Evolutionary conservation across 2,329 filamentous ascomycete species (phyloP).

Genomic region (Acephala macrosclerotiorum): DNA sequence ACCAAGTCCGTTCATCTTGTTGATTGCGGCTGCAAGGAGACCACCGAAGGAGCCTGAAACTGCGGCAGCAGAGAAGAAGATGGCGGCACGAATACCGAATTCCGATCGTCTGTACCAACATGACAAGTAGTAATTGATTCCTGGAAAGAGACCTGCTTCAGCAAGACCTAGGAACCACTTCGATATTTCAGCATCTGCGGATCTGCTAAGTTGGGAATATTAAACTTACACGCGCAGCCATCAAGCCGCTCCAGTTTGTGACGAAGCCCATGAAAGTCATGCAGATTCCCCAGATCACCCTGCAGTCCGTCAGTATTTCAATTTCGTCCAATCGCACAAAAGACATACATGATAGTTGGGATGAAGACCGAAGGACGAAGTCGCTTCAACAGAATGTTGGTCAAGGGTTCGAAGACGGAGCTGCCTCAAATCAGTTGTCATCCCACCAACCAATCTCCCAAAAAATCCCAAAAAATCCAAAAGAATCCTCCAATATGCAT

Average conservation of each 20-base stretch:
- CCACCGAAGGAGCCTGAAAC: conserved; percentile 81
- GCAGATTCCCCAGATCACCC: conserved; percentile 68
- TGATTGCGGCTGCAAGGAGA: conserved; percentile 75
- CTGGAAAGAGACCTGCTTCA: conserved; percentile 79
- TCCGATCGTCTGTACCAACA: conserved; percentile 86
- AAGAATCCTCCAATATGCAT: not conserved
- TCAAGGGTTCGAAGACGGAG: conserved; percentile 77
- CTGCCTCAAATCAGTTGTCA: not conserved
- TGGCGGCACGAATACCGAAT: conserved; percentile 79
- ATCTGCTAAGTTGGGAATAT: not conserved
- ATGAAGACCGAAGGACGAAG: conserved; percentile 81
- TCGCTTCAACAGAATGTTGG: conserved; percentile 75
- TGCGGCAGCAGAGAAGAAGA: conserved; percentile 86
- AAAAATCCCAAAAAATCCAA: not conserved
- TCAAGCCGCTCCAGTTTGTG: conserved; percentile 42
- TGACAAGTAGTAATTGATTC: conserved; percentile 80
- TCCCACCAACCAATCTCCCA: not conserved
- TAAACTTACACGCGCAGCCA: conserved; percentile 38
- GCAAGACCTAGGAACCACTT: conserved; percentile 71
- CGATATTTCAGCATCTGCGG: not conserved
- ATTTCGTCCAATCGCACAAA: conserved; percentile 45
- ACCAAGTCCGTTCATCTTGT: conserved; percentile 70
- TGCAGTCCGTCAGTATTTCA: conserved; percentile 36
- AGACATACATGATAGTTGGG: conserved; percentile 78
- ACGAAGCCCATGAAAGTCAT: conserved; percentile 63